Evolutionary conservation across 129 eudicot genomes (phyloP).

Genomic region (Silybum marianum): DNA sequence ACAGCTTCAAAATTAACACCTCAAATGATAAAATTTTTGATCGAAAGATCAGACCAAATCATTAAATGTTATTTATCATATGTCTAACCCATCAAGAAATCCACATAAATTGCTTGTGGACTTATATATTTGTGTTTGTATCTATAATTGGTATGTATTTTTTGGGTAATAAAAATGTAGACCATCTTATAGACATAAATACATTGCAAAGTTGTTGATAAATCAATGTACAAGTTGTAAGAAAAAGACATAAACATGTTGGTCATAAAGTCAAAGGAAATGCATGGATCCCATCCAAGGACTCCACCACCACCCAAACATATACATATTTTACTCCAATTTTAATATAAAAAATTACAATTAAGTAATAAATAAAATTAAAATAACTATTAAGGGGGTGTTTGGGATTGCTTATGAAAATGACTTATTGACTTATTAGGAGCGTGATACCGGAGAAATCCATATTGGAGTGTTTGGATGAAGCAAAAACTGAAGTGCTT

Average conservation of each 20-base stretch:
- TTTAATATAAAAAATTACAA: too few relatives aligned
- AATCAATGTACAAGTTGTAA: constrained; percentile 5
- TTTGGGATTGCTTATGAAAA: too few relatives aligned
- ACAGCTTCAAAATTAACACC: background rate
- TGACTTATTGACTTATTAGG: too few relatives aligned
- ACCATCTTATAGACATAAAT: background rate
- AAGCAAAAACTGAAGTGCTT: too few relatives aligned
- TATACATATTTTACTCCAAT: background rate
- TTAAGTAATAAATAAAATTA: too few relatives aligned
- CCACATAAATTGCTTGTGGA: background rate
- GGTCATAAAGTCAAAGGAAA: constrained; percentile 24
- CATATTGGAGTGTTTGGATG: too few relatives aligned
- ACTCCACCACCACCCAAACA: constrained; percentile 24
- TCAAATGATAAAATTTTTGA: too few relatives aligned
- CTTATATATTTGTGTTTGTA: background rate
- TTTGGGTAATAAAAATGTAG: background rate
- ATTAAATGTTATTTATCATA: too few relatives aligned
- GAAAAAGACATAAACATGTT: constrained; percentile 1
- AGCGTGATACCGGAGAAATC: too few relatives aligned
- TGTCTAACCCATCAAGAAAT: background rate
- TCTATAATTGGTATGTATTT: background rate
- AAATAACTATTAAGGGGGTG: too few relatives aligned
- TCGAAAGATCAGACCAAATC: background rate
- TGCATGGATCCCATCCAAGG: constrained; percentile 28
- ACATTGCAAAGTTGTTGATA: background rate